These are phyloP conservation scores for Raphidocelis subcapitata DNA, from an alignment of 139 green algal species.

Conservation along the genomic window DNA sequence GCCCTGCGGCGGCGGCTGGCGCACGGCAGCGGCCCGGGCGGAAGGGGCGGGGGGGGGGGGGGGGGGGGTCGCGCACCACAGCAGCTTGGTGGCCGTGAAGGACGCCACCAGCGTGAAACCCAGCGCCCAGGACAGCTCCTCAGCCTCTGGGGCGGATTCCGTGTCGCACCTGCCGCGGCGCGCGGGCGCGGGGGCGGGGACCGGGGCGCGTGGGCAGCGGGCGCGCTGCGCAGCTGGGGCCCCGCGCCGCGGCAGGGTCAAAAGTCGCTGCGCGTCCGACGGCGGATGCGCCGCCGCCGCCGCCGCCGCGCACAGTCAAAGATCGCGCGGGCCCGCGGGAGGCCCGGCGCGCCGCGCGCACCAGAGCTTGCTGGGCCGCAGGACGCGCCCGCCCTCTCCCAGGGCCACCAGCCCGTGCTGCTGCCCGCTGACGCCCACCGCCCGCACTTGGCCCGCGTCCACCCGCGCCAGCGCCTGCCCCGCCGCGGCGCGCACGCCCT, in stretches of 20 bases:
- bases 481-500: conserved; percentile 29
- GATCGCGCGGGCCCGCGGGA: neutral
- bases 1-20: too few relatives aligned
- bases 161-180: conserved; percentile 78
- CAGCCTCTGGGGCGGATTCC: conserved; percentile 70
- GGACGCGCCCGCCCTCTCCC: conserved; percentile 40
- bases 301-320: conserved; percentile 38
- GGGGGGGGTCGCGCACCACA: too few relatives aligned
- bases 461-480: conserved; percentile 31
- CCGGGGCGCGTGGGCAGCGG: too few relatives aligned
- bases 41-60: too few relatives aligned
- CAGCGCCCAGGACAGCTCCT: conserved; percentile 54
- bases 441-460: conserved; percentile 39
- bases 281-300: too few relatives aligned
- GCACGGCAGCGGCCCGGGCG: too few relatives aligned
- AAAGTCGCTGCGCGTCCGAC: too few relatives aligned
- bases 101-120: conserved; percentile 64
- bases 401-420: conserved; percentile 88
- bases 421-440: conserved; percentile 82
- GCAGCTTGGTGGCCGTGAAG: conserved; percentile 87
- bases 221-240: too few relatives aligned
- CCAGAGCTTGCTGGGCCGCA: conserved; percentile 40
- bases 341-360: too few relatives aligned
- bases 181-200: too few relatives aligned
- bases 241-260: too few relatives aligned